Evolutionary conservation across 2,329 filamentous ascomycete species (phyloP).

Genomic region (Metarhizium brunneum): DNA sequence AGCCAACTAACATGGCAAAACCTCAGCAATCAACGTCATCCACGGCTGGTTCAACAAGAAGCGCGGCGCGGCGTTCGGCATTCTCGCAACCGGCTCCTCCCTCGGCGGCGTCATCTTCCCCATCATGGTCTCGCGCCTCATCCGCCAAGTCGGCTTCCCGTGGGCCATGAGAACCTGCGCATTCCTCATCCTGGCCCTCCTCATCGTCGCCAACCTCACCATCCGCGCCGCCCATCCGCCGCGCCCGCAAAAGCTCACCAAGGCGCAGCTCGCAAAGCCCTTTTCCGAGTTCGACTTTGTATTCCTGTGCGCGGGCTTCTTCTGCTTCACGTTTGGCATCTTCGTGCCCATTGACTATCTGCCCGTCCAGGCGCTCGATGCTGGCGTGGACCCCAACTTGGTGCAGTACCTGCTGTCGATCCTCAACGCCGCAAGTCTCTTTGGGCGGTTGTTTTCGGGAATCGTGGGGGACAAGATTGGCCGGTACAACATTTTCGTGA

Average conservation of each 20-base stretch:
- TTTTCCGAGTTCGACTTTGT: constrained; percentile 19
- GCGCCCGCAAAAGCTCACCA: constrained; percentile 8
- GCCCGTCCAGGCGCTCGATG: constrained; percentile 11
- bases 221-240: constrained; percentile 12
- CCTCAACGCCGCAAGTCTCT: constrained; percentile 28
- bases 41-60: constrained; percentile 16
- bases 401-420: constrained; percentile 27
- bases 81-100: constrained; percentile 16
- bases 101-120: constrained; percentile 25
- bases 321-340: constrained; percentile 23
- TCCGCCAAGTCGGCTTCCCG: constrained; percentile 18
- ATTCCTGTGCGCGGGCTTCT: constrained; percentile 16
- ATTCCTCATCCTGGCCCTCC: constrained; percentile 14
- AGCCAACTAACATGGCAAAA: not conserved
- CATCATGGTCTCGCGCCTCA: constrained; percentile 21
- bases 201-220: constrained; percentile 20
- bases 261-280: constrained; percentile 17
- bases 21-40: constrained; percentile 12
- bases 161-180: constrained; percentile 25
- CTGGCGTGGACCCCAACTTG: constrained; percentile 15
- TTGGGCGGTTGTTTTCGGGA: constrained; percentile 25
- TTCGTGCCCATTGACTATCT: constrained; percentile 23
- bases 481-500: constrained; percentile 32
- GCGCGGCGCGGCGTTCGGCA: constrained; percentile 15
- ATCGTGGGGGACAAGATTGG: constrained; percentile 26